Evolutionary conservation across 768 basidiomycete species (phyloP), one percentile per base, ranked within the genome.

Genomic region (Flagelloscypha sp.): DNA sequence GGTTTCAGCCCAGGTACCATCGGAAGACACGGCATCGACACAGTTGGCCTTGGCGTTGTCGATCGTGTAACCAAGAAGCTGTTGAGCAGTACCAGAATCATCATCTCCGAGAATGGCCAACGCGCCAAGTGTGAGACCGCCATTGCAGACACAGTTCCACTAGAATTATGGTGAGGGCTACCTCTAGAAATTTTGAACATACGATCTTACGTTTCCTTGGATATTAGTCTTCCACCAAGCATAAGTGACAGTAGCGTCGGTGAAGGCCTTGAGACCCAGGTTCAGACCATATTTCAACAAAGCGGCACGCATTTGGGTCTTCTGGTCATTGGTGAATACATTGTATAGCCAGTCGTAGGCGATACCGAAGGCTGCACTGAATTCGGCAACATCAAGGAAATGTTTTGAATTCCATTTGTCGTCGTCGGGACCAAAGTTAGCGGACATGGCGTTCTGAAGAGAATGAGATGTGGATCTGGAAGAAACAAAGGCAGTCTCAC

Each of bases 291-390:
- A 63, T 35, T 56, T 62, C 54, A 75, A 48, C 55, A 79, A 72
- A 28, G 63, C 63, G 46, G 49, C 60, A 53, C 58, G 60, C 48
- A 80, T 65, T 16, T 57, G 50, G 8, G 46, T 48, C 47, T 65
- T 65, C 55, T 76, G 74, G 4, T 63, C 57, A 12, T 50, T 50
- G 21, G 61, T 70, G 70, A 70, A 76, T 36, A 57, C 59, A 37
- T 77, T 73, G 58, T 76, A 73, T 23, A 79, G 46, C 77, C 77
- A 80, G 47, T 80, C 77, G 55, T 79, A 80, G 9, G 66, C 76
- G 45, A 74, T 67, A n/a, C 65, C 77, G 49, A 70, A 80, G 12
- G 72, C 73, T 18, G 65, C 61, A 17, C 60, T 65, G 47, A 77
- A 64, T 50, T 77, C 76, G 10, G 59, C 74, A 24, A 58, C 48